Conservation (phyloP, 2,329 filamentous ascomycete species). For the Aspergillus sp. region DNA sequence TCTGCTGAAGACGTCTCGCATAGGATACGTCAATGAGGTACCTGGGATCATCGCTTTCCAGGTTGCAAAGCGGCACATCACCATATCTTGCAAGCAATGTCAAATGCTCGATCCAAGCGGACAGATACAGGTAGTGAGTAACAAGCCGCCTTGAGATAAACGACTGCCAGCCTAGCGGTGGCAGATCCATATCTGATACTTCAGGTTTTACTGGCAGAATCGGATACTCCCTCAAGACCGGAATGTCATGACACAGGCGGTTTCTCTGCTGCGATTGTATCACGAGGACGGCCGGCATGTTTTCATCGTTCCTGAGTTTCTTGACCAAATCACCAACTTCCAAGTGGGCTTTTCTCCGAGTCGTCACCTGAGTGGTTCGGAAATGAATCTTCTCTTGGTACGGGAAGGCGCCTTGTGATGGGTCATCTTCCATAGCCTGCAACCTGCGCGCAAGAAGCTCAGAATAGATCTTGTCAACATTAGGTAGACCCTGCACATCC, state of each 20-base stretch:
- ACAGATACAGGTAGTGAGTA: conserved; percentile 84
- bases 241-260: conserved; percentile 74
- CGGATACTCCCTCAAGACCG: conserved; percentile 74
- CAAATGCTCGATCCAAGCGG: conserved; percentile 83
- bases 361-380: conserved; percentile 79
- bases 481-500: conserved; percentile 79
- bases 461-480: conserved; percentile 77
- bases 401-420: conserved; percentile 71
- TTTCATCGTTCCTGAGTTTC: conserved; percentile 80
- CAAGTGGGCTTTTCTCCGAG: conserved; percentile 76
- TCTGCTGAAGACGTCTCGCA: conserved; percentile 77
- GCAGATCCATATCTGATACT: conserved; percentile 73
- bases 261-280: conserved; percentile 82
- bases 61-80: conserved; percentile 87
- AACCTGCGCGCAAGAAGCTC: conserved; percentile 61
- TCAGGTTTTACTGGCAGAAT: conserved; percentile 74
- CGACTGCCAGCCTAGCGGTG: conserved; percentile 86
- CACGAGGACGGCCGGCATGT: conserved; percentile 70
- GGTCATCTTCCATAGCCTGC: conserved; percentile 58
- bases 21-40: conserved; percentile 96
- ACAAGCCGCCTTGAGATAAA: conserved; percentile 81
- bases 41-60: conserved; percentile 86
- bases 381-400: conserved; percentile 84
- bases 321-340: conserved; percentile 83
- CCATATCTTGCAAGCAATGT: conserved; percentile 84